Evolutionary conservation across 1,284 basidiomycete species (phyloP).

Genomic region (Ganoderma multipileum): DNA sequence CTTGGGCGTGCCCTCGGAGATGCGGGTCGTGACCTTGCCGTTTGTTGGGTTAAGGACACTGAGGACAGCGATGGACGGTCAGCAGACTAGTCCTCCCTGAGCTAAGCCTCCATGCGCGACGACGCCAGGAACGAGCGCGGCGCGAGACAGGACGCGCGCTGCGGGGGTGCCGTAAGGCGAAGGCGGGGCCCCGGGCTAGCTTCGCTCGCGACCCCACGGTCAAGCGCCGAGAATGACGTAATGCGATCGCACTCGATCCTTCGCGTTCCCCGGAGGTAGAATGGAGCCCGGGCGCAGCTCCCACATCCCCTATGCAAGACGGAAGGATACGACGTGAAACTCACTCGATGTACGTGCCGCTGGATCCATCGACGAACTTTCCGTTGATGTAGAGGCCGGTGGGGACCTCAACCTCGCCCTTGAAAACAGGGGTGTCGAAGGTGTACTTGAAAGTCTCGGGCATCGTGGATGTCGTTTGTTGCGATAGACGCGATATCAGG

Average conservation of each 20-base stretch:
- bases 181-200: neutral
- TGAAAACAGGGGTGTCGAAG: conserved; percentile 72
- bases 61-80: conserved; percentile 18
- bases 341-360: conserved; percentile 72
- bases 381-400: conserved; percentile 87
- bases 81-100: neutral
- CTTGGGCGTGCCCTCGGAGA: conserved; percentile 71
- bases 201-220: neutral
- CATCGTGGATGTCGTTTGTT: conserved; percentile 37
- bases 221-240: neutral
- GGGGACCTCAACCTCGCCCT: conserved; percentile 72
- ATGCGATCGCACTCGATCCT: neutral
- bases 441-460: conserved; percentile 56
- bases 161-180: neutral
- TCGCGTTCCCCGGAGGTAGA: neutral
- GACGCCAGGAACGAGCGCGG: neutral
- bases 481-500: neutral
- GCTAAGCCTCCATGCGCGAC: neutral
- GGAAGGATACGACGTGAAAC: conserved; percentile 33
- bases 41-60: conserved; percentile 86
- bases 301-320: neutral
- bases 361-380: conserved; percentile 78
- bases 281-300: neutral
- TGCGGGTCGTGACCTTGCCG: conserved; percentile 72
- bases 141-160: too few relatives aligned